Evolutionary conservation across 225 moss, liverwort and hornwort species (phyloP).

Genomic region (Marchantia polymorpha): DNA sequence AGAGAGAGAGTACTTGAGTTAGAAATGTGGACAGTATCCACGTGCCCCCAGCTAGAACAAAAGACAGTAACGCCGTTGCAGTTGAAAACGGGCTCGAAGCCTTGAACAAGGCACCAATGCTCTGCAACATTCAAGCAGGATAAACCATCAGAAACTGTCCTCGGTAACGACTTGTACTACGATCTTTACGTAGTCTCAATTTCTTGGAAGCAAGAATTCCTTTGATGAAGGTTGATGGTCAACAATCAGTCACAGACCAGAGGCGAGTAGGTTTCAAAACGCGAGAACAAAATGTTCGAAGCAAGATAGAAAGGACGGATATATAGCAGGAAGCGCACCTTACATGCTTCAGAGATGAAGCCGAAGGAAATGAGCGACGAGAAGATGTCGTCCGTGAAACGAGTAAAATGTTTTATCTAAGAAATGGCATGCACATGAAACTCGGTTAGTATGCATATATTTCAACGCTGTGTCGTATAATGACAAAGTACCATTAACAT

Average conservation of each 20-base stretch:
- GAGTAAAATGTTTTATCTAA: constrained; percentile 59
- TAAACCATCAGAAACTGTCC: neutral
- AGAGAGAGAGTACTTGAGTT: constrained; percentile 39
- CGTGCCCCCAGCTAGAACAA: constrained; percentile 61
- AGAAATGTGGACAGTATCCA: constrained; percentile 53
- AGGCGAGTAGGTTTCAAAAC: too few species aligned
- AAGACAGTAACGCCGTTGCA: constrained; percentile 58
- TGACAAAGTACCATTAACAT: neutral
- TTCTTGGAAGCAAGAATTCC: neutral
- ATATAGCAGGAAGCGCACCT: constrained; percentile 41
- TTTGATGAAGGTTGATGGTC: neutral
- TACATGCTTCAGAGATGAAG: constrained; percentile 74
- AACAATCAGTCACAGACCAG: neutral
- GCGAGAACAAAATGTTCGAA: neutral
- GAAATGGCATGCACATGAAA: neutral
- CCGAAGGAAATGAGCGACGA: constrained; percentile 72
- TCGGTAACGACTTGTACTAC: neutral
- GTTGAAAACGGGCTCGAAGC: constrained; percentile 57
- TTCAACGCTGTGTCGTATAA: neutral
- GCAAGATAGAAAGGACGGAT: neutral
- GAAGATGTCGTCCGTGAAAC: constrained; percentile 75
- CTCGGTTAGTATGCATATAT: neutral
- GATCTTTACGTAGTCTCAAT: neutral
- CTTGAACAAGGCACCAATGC: constrained; percentile 50
- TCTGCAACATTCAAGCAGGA: constrained; percentile 42